Conservation (phyloP, 1,139 yeast species). For the Yamadazyma aaseri region DNA sequence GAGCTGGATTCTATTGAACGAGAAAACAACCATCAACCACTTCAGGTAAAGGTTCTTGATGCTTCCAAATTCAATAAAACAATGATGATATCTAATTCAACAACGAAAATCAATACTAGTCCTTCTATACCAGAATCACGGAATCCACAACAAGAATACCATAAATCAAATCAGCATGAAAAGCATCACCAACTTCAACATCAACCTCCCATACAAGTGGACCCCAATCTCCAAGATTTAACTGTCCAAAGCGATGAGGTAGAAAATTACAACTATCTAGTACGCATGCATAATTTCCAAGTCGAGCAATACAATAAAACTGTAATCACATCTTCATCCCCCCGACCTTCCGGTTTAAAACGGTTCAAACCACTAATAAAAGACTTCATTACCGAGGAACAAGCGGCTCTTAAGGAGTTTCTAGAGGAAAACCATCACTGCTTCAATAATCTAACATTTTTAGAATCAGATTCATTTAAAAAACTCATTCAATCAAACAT, state of each 20-base stretch:
- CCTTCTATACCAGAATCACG: too few relatives aligned
- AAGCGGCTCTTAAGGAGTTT: constrained; percentile 10
- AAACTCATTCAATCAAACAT: not conserved
- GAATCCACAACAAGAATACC: too few relatives aligned
- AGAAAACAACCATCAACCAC: too few relatives aligned
- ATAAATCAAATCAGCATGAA: too few relatives aligned
- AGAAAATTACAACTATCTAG: constrained; percentile 11
- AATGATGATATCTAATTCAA: too few relatives aligned
- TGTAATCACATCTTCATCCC: not conserved
- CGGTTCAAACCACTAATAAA: not conserved
- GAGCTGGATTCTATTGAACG: too few relatives aligned
- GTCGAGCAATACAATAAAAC: constrained; percentile 14
- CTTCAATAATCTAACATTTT: constrained; percentile 11
- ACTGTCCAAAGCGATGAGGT: constrained; percentile 1
- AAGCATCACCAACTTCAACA: too few relatives aligned
- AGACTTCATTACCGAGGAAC: constrained; percentile 2
- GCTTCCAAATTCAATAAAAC: too few relatives aligned
- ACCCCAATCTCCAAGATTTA: not conserved
- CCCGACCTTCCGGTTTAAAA: not conserved
- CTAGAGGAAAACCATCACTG: constrained; percentile 11
- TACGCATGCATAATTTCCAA: constrained; percentile 11
- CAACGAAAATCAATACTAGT: too few relatives aligned
- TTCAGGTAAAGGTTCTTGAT: too few relatives aligned
- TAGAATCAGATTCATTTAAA: constrained; percentile 11
- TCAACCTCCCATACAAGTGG: not conserved